A percentile compares a stretch with the other conserved stretches of the same genome.
These are phyloP conservation scores for Discostella stelligeroides DNA, from an alignment of 108 stramenopile species.

Conservation along the genomic window DNA sequence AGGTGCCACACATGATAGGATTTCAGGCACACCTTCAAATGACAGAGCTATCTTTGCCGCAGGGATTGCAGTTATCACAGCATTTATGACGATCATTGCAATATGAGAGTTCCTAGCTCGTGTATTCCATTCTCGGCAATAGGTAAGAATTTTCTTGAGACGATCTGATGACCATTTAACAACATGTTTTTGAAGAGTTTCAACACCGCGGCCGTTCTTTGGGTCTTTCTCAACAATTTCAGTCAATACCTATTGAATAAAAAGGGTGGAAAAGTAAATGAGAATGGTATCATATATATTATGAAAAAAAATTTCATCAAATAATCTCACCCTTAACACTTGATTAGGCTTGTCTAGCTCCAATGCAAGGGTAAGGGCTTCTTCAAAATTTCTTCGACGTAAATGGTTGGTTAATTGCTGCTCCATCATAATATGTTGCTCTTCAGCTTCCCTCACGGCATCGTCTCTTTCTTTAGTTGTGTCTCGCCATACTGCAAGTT, in stretches of 20 bases:
- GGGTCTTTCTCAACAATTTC: constrained; percentile 74
- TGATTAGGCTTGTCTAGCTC: constrained; percentile 85
- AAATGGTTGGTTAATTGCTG: constrained; percentile 89
- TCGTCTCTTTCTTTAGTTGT: constrained; percentile 85
- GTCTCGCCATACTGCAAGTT: constrained; percentile 91
- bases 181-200: constrained; percentile 67
- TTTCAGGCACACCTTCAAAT: constrained; percentile 71
- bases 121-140: constrained; percentile 92
- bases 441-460: constrained; percentile 63
- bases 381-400: constrained; percentile 82
- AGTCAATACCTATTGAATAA: constrained; percentile 54
- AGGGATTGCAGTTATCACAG: constrained; percentile 72
- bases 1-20: constrained; percentile 76
- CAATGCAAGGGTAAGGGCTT: constrained; percentile 84
- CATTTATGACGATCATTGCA: constrained; percentile 73
- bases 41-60: constrained; percentile 59
- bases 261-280: constrained; percentile 7
- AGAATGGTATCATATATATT: constrained; percentile 6
- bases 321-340: constrained; percentile 56
- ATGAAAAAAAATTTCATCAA: neutral
- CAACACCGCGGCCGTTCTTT: constrained; percentile 47
- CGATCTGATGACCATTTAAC: constrained; percentile 66
- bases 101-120: constrained; percentile 79
- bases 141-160: constrained; percentile 73
- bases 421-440: constrained; percentile 78